Evolutionary conservation across 352 stramenopile species (phyloP), one percentile per base, ranked within the genome.

Genomic region (Phytophthora fragariaefolia): DNA sequence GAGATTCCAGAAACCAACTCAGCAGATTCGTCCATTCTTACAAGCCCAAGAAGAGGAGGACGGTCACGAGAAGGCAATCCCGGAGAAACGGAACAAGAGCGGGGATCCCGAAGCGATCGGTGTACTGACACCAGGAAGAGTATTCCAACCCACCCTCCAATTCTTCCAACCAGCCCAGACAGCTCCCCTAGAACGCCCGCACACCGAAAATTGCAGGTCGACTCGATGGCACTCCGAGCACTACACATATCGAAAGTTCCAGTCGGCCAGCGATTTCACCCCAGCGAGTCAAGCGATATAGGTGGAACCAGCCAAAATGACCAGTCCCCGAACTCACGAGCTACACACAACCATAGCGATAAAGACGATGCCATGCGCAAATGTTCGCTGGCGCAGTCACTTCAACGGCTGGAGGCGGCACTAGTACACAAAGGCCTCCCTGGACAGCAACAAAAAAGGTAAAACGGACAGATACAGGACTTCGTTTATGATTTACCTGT

Each of bases 191-290:
- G 36, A 27, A 66, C 54, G 12, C 17, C 47, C 6, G 28, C 43
- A 27, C 60, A 55, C 43, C 60, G 61, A 42, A 63, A 55, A 22
- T n/a, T 74, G 10, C 27, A 74, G 34, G 49, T 74, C 13, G 55
- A 69, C 47, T 69, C 55, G 12, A 59, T 70, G 34, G 66, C 50
- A 17, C 60, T 74, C 17, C 60, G 58, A 45, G 66, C 60, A 12
- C 36, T 73, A 20, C 59, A 63, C 38, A 69, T 73, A 64, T 63
- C 65, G 22, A 55, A 47, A 54, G 6, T 69, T 9, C 51, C 51
- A 30, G 32, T 48, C 6, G 24, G 23, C 10, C 18, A 67, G 4
- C 42, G 6, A 20, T 20, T 59, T 32, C 18, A 51, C 32, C 27
- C 50, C 20, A 46, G 58, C 26, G 38, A 42, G 8, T 28, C 17